Base-by-base conservation (phyloP, 768 basidiomycete species). In the Tephrocybe rancida region DNA sequence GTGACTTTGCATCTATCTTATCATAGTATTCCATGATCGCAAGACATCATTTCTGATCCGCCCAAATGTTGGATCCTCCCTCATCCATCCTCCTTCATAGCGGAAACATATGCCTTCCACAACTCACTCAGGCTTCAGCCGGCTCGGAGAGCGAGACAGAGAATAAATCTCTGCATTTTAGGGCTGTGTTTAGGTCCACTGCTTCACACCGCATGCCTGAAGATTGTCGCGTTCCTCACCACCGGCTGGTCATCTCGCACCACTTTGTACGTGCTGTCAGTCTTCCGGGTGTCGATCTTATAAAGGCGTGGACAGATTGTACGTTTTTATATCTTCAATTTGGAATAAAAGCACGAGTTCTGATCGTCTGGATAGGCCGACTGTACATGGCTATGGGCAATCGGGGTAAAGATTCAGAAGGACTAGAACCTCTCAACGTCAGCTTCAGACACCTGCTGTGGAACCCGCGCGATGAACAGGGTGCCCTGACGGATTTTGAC, bases 221-320 rank as follows among this genome's bases (percentile, higher is more conserved):
- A n/a, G n/a, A n/a, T n/a, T n/a, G n/a, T n/a, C 30, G 30, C 7
- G 30, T 25, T 16, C 43, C 25, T 27, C 47, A 45, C 42, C 27
- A 24, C 24, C 51, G 51, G 11, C 48, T 54, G 4, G 44, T 54
- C 19, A 27, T 50, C 11, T 42, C 37, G 5, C 24, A 16, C 26
- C 24, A n/a, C 16, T 24, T 57, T 16, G 16, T 51, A 27, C 48
- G 42, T 18, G 44, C 45, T 8, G 37, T 50, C 4, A 52, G 35
- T 10, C 30, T 50, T 3, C 50, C 52, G 13, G 52, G 59, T 14
- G 44, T 48, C 30, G 48, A 51, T 16, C 52, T 60, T 14, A 21
- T 60, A n/a, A 45, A 54, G 18, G 59, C 56, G 2, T 60, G 59
- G 59, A 41, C 47, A 3, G 56, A 60, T 30, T 57, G 52, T 49